These are phyloP conservation scores for Porodaedalea pini DNA, from an alignment of 1,284 basidiomycete species.

Conservation along the genomic window DNA sequence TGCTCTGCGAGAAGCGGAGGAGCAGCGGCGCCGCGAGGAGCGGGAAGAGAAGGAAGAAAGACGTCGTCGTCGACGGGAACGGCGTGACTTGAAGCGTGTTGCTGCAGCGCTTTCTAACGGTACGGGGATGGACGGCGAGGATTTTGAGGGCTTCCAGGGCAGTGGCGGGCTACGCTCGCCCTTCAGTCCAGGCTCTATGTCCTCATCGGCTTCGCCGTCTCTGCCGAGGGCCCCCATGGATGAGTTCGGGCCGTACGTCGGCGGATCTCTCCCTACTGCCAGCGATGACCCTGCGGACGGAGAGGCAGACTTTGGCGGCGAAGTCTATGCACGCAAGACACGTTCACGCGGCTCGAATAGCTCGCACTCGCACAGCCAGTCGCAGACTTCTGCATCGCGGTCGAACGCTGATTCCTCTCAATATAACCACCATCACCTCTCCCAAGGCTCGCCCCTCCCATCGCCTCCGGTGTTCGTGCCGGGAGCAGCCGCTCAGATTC, in stretches of 20 bases:
- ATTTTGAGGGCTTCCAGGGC: constrained; percentile 58
- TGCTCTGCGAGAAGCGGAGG: constrained; percentile 8
- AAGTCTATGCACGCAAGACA: constrained; percentile 44
- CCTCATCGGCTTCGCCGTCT: constrained; percentile 22
- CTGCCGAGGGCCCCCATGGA: constrained; percentile 18
- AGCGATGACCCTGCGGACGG: constrained; percentile 36
- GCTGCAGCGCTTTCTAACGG: constrained; percentile 41
- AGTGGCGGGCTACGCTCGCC: constrained; percentile 26
- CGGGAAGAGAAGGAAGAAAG: constrained; percentile 45
- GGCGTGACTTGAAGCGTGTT: constrained; percentile 43
- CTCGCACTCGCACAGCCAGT: constrained; percentile 51
- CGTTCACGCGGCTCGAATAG: constrained; percentile 34
- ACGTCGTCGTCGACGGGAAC: constrained; percentile 40
- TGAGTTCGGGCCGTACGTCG: constrained; percentile 40
- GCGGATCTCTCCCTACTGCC: constrained; percentile 26
- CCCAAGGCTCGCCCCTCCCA: constrained; percentile 3
- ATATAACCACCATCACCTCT: constrained; percentile 30
- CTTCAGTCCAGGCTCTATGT: constrained; percentile 18
- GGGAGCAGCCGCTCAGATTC: background rate
- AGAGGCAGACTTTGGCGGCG: constrained; percentile 59
- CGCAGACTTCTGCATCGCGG: constrained; percentile 51
- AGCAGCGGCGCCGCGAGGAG: constrained; percentile 29
- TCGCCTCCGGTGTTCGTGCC: background rate
- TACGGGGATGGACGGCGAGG: constrained; percentile 28
- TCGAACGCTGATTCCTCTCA: constrained; percentile 32